These are phyloP conservation scores for Lyophyllum decastes DNA, from an alignment of 768 basidiomycete genomes.

Conservation along the genomic window DNA sequence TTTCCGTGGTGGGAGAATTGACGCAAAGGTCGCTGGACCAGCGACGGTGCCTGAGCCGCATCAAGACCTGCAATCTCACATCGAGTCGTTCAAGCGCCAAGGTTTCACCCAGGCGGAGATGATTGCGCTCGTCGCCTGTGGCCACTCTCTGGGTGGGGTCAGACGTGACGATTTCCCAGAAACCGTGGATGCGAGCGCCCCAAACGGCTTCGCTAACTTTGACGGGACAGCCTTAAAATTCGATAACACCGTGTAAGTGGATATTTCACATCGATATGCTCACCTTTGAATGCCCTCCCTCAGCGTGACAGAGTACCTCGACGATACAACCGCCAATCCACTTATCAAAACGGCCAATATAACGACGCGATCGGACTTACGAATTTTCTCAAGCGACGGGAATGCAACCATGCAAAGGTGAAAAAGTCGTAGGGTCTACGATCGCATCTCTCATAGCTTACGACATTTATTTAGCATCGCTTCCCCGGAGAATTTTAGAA, in stretches of 20 bases:
- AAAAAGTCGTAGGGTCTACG: neutral
- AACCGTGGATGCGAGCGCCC: slow-evolving; percentile 5
- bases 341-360: neutral
- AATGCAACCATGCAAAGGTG: neutral
- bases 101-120: slow-evolving; percentile 32
- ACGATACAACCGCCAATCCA: neutral
- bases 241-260: slow-evolving; percentile 2
- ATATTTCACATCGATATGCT: neutral
- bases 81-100: slow-evolving; percentile 24
- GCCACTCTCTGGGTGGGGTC: slow-evolving; percentile 34
- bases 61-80: slow-evolving; percentile 24
- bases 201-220: neutral
- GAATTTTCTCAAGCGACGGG: neutral
- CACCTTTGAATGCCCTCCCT: neutral
- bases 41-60: slow-evolving; percentile 31
- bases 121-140: slow-evolving; percentile 35
- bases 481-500: neutral
- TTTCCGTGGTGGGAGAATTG: slow-evolving; percentile 32
- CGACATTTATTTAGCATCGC: neutral
- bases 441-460: neutral
- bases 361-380: neutral
- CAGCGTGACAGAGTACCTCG: neutral
- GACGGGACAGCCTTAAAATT: neutral
- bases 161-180: slow-evolving; percentile 28
- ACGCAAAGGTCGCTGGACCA: slow-evolving; percentile 29